Evolutionary conservation across 1,139 yeast genomes (phyloP).

Genomic region (Barnettozyma hawaiiensis): DNA sequence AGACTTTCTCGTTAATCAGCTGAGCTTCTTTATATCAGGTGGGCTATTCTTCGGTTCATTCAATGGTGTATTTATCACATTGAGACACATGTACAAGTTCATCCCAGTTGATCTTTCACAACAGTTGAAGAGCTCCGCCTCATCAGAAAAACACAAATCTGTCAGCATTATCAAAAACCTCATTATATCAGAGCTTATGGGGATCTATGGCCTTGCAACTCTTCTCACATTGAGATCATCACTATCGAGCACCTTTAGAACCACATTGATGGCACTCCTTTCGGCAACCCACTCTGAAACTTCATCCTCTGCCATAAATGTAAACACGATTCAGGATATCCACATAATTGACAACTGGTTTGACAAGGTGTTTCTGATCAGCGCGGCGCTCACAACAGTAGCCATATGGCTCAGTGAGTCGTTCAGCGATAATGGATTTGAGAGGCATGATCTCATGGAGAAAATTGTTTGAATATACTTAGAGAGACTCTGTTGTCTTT

Average conservation of each 20-base stretch:
- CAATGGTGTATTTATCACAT: constrained; percentile 25
- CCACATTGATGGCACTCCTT: constrained; percentile 28
- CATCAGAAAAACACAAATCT: constrained; percentile 13
- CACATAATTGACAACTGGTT: constrained; percentile 70
- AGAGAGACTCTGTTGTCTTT: constrained; percentile 2
- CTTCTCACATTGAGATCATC: constrained; percentile 72
- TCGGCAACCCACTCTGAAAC: constrained; percentile 16
- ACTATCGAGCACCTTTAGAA: constrained; percentile 54
- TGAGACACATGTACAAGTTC: constrained; percentile 24
- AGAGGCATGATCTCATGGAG: constrained; percentile 16
- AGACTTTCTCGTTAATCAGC: constrained; percentile 18
- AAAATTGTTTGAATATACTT: constrained; percentile 18
- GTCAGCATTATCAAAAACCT: constrained; percentile 37
- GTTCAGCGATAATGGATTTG: constrained; percentile 21
- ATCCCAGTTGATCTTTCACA: constrained; percentile 21
- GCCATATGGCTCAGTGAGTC: constrained; percentile 32
- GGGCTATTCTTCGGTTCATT: constrained; percentile 22
- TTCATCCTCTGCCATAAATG: constrained; percentile 8
- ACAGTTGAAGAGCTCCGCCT: constrained; percentile 6
- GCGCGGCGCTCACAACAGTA: constrained; percentile 48
- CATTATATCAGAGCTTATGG: constrained; percentile 63
- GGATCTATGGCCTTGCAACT: constrained; percentile 77
- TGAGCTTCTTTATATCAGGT: constrained; percentile 24
- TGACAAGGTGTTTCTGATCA: constrained; percentile 61
- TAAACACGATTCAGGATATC: constrained; percentile 29